Base-by-base conservation (phyloP, 352 stramenopile genomes). In the Achlya hypogyna region DNA sequence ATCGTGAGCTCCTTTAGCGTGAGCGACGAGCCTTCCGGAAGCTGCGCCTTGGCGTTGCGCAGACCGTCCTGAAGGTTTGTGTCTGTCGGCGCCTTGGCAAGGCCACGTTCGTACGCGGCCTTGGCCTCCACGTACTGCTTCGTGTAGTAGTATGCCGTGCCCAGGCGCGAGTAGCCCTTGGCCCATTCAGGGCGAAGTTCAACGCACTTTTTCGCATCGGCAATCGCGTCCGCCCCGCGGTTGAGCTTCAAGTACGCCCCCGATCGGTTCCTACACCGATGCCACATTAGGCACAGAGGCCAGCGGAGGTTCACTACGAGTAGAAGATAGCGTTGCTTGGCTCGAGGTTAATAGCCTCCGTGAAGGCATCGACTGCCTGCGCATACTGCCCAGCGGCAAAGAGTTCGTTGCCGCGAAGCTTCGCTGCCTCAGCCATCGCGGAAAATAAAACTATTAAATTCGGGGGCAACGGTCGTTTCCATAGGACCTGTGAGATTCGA, bases 131-230 rank as follows among this genome's bases (percentile, higher is more conserved):
- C 53, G 54, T 82, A 91, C 56, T 82, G 82, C 0, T 75, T 76
- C 23, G 92, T 71, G 53, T 75, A 65, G 66, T 84, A 87, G 29
- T 94, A 74, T 56, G 88, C 86, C 1, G 82, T 78, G 23, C 84
- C 87, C n/a, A 87, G 82, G 62, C 88, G 84, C 35, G 84, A 93
- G 72, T 92, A 96, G 35, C 88, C 88, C 72, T 95, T 96, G 64
- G 82, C 69, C 86, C 86, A 96, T 63, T 81, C 79, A 29, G 77
- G 78, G 65, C 89, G 79, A 14, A 94, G 72, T 27, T 80, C 34
- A 4, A 95, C 70, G 62, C 88, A 96, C 71, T 89, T 70, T 18
- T 92, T 84, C 20, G 87, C 88, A 68, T 96, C 88, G 16, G 75
- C 69, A 10, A 96, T 74, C 42, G 88, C 88, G 12, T 76, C 69